Evolutionary conservation across 805 yeast genomes (phyloP).

Genomic region (Kodamaea leandrae): DNA sequence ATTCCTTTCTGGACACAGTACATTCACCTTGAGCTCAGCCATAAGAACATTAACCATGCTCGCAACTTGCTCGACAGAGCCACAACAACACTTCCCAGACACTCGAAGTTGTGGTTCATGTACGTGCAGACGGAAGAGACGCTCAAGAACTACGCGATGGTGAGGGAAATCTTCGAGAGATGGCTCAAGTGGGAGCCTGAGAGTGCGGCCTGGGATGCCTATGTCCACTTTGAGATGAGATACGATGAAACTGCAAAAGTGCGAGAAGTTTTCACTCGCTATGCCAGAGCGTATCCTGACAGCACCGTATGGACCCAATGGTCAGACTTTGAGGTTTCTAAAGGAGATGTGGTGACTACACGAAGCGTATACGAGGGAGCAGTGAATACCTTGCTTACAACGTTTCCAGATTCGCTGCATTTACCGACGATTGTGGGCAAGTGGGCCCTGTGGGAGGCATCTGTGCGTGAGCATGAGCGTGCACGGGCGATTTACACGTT

Average conservation of each 20-base stretch:
- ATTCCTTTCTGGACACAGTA: slow-evolving; percentile 87
- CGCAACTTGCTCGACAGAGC: slow-evolving; percentile 81
- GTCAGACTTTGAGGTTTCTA: slow-evolving; percentile 62
- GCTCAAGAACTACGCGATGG: slow-evolving; percentile 58
- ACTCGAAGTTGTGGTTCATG: slow-evolving; percentile 83
- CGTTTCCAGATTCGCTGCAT: slow-evolving; percentile 15
- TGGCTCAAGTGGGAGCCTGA: slow-evolving; percentile 84
- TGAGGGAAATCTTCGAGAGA: slow-evolving; percentile 63
- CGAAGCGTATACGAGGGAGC: slow-evolving; percentile 68
- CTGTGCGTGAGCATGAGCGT: slow-evolving; percentile 59
- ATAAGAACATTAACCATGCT: slow-evolving; percentile 80
- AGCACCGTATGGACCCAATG: slow-evolving; percentile 69
- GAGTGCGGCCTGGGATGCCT: slow-evolving; percentile 69
- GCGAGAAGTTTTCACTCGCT: slow-evolving; percentile 56
- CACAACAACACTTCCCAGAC: slow-evolving; percentile 67
- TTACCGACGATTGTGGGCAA: slow-evolving; percentile 39
- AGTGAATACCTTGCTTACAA: slow-evolving; percentile 47
- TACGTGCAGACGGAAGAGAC: slow-evolving; percentile 83
- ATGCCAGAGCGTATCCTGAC: slow-evolving; percentile 43
- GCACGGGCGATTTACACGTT: slow-evolving; percentile 55
- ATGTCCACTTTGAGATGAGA: slow-evolving; percentile 67
- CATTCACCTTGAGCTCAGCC: slow-evolving; percentile 70
- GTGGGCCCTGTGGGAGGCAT: slow-evolving; percentile 75
- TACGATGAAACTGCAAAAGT: slow-evolving; percentile 56
- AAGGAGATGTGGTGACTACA: slow-evolving; percentile 42